These are phyloP conservation scores for Pestalotiopsis sp. DNA, from an alignment of 2,329 filamentous ascomycete species.

Conservation along the genomic window DNA sequence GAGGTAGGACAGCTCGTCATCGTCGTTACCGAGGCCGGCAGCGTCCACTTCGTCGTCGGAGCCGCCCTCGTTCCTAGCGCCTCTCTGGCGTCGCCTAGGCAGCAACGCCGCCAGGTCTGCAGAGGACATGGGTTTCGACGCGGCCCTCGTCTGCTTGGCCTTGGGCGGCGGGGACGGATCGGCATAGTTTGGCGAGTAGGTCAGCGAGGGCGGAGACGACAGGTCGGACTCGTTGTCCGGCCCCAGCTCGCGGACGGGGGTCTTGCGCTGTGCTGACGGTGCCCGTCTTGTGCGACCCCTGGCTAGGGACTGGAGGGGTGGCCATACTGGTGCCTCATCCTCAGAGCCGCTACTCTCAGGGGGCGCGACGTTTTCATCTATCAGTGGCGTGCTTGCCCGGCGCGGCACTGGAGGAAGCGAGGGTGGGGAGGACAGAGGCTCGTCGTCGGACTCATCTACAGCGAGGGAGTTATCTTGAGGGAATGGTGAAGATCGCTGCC, in stretches of 20 bases:
- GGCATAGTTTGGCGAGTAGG: constrained; percentile 64
- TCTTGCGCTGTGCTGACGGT: constrained; percentile 31
- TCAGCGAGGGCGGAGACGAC: constrained; percentile 67
- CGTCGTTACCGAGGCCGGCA: constrained; percentile 50
- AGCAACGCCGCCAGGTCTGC: constrained; percentile 57
- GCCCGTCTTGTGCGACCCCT: constrained; percentile 40
- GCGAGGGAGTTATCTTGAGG: constrained; percentile 21
- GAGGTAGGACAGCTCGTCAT: constrained; percentile 58
- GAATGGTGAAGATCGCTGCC: constrained; percentile 38
- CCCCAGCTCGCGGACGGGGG: constrained; percentile 31
- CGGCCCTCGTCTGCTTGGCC: constrained; percentile 32
- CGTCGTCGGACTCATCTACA: constrained; percentile 26
- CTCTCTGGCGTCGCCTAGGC: constrained; percentile 52
- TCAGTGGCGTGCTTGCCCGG: constrained; percentile 41
- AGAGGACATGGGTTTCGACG: constrained; percentile 48
- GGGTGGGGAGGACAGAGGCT: constrained; percentile 25
- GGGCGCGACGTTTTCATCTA: constrained; percentile 54
- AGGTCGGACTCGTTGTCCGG: constrained; percentile 50
- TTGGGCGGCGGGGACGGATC: constrained; percentile 30
- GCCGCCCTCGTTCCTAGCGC: constrained; percentile 39
- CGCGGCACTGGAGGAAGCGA: constrained; percentile 23
- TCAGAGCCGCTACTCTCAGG: constrained; percentile 56
- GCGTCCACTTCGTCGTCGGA: constrained; percentile 52
- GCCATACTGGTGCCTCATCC: constrained; percentile 49
- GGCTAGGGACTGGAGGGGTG: constrained; percentile 53